phyloP scores from a whole-genome alignment of 1,284 basidiomycete species.

The Crucibulum parvulum region DNA sequence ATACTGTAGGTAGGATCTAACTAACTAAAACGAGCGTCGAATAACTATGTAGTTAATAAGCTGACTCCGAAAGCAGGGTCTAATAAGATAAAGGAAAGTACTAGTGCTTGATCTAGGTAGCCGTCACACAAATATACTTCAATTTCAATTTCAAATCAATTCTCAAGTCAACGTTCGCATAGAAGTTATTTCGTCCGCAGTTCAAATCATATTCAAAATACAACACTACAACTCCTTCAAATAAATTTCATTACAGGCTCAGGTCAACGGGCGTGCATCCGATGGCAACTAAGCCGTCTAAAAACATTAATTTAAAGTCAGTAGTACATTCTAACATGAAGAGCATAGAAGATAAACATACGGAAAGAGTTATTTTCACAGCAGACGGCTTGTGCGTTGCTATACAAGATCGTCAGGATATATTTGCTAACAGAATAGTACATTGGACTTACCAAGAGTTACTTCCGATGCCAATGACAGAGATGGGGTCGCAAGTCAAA shows the following conservation, averaged over 20 bases:
- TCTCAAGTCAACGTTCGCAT: too few species aligned
- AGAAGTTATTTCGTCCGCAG: too few species aligned
- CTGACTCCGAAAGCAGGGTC: too few species aligned
- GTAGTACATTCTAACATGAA: background rate
- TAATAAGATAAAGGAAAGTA: too few species aligned
- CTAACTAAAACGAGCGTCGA: too few species aligned
- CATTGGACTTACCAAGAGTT: background rate
- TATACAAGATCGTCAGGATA: background rate
- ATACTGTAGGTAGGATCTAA: too few species aligned
- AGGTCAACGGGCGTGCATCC: background rate
- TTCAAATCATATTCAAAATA: too few species aligned
- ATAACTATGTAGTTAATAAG: too few species aligned
- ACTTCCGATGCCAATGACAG: background rate
- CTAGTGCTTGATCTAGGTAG: too few species aligned
- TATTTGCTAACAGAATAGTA: background rate
- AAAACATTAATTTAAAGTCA: background rate
- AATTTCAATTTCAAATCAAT: too few species aligned
- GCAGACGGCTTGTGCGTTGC: slow-evolving; percentile 2
- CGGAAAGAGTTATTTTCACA: slow-evolving; percentile 8
- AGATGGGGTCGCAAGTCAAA: background rate
- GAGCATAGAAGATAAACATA: background rate
- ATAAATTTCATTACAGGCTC: background rate
- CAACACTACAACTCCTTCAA: too few species aligned
- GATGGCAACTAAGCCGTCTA: background rate
- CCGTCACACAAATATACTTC: too few species aligned